Conservation (phyloP, 352 stramenopile genomes). For the Aphanomyces invadans region DNA sequence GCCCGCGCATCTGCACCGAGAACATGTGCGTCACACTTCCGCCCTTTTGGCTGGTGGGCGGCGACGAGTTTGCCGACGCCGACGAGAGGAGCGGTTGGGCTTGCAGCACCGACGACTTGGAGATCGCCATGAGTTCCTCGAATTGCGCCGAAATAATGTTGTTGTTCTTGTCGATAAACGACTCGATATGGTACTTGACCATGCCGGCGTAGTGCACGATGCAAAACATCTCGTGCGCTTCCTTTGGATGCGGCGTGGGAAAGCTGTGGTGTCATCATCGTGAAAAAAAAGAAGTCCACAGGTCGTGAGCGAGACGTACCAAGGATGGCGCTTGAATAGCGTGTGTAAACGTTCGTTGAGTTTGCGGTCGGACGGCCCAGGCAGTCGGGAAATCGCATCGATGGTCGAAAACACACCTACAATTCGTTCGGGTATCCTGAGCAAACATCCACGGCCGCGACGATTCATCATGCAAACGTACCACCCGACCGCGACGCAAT, state of each 20-base stretch:
- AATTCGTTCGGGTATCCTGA: no score
- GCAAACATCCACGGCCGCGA: neutral
- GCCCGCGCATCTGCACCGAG: conserved; percentile 33
- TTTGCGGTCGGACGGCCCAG: conserved; percentile 24
- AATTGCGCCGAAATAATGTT: conserved; percentile 30
- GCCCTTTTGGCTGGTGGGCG: conserved; percentile 19
- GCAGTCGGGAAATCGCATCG: conserved; percentile 62
- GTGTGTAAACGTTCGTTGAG: conserved; percentile 30
- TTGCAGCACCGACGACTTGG: conserved; percentile 22
- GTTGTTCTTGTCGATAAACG: conserved; percentile 37
- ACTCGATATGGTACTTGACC: conserved; percentile 34
- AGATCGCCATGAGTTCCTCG: conserved; percentile 26
- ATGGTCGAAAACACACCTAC: conserved; percentile 65
- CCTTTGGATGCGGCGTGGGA: conserved; percentile 75
- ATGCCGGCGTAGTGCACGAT: conserved; percentile 32
- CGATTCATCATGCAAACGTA: neutral
- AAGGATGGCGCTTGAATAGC: conserved; percentile 28
- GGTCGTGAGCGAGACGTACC: no score
- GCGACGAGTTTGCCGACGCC: conserved; percentile 33
- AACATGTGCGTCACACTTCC: conserved; percentile 28
- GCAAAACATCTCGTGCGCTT: conserved; percentile 40
- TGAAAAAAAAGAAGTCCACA: no score
- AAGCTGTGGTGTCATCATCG: no score
- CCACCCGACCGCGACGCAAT: conserved; percentile 24
- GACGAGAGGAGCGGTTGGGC: conserved; percentile 39